Percentiles rank a stretch among this genome's conserved stretches.
Conservation (phyloP, 225 moss, liverwort and hornwort species). For the Asterella californica region DNA sequence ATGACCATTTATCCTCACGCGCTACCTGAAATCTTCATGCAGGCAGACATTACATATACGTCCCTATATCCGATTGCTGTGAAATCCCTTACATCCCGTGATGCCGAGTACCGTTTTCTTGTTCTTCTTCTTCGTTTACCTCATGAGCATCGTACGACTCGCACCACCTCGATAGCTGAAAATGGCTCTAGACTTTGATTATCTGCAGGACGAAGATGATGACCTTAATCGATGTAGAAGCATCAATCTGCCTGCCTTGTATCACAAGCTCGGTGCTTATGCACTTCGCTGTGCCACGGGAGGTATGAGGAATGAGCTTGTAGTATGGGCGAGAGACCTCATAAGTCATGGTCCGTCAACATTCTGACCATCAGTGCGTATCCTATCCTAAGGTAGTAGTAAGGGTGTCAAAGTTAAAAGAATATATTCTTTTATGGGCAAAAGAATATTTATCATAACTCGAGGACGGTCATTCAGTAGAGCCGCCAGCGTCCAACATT, state of each 20-base stretch:
- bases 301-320: background rate
- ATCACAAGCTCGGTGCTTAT: background rate
- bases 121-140: background rate
- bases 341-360: no score
- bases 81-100: background rate
- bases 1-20: background rate
- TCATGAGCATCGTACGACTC: background rate
- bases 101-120: background rate
- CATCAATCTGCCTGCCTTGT: background rate
- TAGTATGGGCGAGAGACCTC: no score
- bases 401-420: no score
- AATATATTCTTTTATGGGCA: no score
- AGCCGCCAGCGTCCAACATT: no score
- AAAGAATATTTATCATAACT: no score
- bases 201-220: background rate
- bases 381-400: no score
- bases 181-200: background rate
- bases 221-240: background rate
- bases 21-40: background rate
- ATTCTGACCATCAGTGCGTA: no score
- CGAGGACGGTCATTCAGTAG: no score
- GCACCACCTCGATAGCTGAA: background rate
- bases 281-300: background rate
- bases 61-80: background rate
- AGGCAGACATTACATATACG: background rate